These are phyloP conservation scores for Arthrobotrys entomopaga DNA, from an alignment of 2,329 filamentous ascomycete genomes.

Conservation along the genomic window DNA sequence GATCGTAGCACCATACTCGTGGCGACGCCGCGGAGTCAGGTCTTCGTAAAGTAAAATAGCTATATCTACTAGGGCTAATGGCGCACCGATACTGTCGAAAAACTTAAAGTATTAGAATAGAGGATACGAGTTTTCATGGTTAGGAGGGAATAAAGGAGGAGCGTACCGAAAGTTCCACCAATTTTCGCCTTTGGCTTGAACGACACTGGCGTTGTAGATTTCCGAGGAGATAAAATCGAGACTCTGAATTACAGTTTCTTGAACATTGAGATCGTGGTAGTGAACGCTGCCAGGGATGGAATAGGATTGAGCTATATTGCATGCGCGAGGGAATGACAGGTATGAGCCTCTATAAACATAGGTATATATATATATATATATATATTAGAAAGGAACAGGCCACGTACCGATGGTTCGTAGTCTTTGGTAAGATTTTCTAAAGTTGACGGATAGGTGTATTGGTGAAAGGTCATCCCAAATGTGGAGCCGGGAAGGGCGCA, in stretches of 20 bases:
- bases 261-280: conserved; percentile 51
- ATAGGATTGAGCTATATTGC: conserved; percentile 47
- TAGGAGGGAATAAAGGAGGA: not conserved
- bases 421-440: conserved; percentile 46
- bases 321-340: no score
- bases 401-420: conserved; percentile 43
- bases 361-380: no score
- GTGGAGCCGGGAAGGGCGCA: conserved; percentile 42
- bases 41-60: conserved; percentile 55
- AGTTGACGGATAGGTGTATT: conserved; percentile 53
- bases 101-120: not conserved
- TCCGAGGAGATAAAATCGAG: conserved; percentile 47
- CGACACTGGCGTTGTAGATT: conserved; percentile 45
- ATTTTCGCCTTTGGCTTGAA: conserved; percentile 44
- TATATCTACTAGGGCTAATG: conserved; percentile 53
- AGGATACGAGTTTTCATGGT: not conserved
- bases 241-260: conserved; percentile 47
- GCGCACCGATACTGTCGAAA: conserved; percentile 41
- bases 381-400: not conserved
- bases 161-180: conserved; percentile 56
- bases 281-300: conserved; percentile 48
- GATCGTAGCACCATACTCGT: conserved; percentile 47
- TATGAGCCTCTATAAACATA: no score
- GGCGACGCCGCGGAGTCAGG: conserved; percentile 39
- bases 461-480: conserved; percentile 56